These are phyloP conservation scores for Peziza echinospora DNA, from an alignment of 495 filamentous ascomycete species.

Conservation along the genomic window DNA sequence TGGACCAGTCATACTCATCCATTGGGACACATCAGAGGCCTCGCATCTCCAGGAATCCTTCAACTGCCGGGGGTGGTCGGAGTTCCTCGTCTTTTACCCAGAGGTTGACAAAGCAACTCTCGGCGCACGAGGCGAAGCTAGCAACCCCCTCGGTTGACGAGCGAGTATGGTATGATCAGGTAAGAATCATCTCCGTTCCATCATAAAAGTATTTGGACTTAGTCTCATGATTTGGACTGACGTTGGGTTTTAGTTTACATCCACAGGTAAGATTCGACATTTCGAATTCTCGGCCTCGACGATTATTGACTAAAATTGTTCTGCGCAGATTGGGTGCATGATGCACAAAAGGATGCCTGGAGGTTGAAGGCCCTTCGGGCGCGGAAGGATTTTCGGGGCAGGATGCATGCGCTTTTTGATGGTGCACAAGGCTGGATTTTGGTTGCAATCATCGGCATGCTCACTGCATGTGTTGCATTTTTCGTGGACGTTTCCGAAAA, in stretches of 20 bases:
- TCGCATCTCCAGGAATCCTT: constrained; percentile 15
- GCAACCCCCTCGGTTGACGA: constrained; percentile 37
- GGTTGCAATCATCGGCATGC: constrained; percentile 70
- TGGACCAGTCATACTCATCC: constrained; percentile 12
- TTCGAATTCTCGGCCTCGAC: too few species aligned
- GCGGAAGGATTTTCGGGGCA: constrained; percentile 66
- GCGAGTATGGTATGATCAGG: constrained; percentile 90
- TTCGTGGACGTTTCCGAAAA: constrained; percentile 71
- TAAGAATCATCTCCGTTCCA: constrained; percentile 1
- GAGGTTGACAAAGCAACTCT: constrained; percentile 14
- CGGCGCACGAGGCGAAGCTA: constrained; percentile 12
- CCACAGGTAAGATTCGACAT: constrained; percentile 32
- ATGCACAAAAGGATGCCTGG: constrained; percentile 84
- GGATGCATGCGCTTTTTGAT: constrained; percentile 56
- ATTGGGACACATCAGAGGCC: constrained; percentile 14
- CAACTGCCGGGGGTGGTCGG: constrained; percentile 5
- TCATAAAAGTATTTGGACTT: too few species aligned
- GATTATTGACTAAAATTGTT: constrained; percentile 3
- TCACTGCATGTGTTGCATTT: constrained; percentile 73
- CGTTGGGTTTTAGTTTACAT: constrained; percentile 71
- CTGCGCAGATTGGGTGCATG: constrained; percentile 69
- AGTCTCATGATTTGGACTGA: too few species aligned
- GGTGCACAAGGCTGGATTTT: constrained; percentile 87
- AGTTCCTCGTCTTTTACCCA: constrained; percentile 16
- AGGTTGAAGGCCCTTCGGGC: constrained; percentile 62